Conservation (phyloP, 1,139 yeast genomes). For the Hansenula sp. region DNA sequence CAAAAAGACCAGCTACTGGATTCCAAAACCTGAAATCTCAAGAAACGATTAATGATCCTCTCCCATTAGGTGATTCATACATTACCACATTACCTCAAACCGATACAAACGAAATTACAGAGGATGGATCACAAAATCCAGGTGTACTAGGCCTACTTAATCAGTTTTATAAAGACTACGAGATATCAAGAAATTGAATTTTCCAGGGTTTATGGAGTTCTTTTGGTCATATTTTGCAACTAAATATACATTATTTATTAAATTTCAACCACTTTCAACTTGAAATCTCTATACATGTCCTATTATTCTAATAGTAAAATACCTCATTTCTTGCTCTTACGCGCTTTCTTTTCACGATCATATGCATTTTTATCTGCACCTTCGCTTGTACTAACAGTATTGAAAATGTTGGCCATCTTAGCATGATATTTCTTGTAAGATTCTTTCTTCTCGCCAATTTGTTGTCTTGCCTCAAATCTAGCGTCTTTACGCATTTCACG, state of each 20-base stretch:
- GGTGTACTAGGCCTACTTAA: slow-evolving; percentile 84
- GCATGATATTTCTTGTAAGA: slow-evolving; percentile 79
- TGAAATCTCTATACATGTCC: neutral
- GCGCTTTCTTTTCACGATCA: slow-evolving; percentile 75
- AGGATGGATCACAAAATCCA: slow-evolving; percentile 39
- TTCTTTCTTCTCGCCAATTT: slow-evolving; percentile 71
- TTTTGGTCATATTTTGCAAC: neutral
- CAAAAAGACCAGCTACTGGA: neutral
- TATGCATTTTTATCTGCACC: slow-evolving; percentile 92
- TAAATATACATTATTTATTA: neutral
- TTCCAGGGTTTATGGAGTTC: neutral
- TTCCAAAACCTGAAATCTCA: neutral
- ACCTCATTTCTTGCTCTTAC: slow-evolving; percentile 42
- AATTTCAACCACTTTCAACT: neutral
- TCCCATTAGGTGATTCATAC: slow-evolving; percentile 24
- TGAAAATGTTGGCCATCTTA: slow-evolving; percentile 83
- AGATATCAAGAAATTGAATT: slow-evolving; percentile 15
- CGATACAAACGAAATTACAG: slow-evolving; percentile 27
- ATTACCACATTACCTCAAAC: slow-evolving; percentile 26
- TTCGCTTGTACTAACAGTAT: slow-evolving; percentile 85
- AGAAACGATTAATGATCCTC: slow-evolving; percentile 3
- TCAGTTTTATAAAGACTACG: slow-evolving; percentile 71
- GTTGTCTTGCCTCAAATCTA: slow-evolving; percentile 82
- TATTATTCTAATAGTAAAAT: neutral
- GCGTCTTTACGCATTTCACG: slow-evolving; percentile 90